Conservation (phyloP, 2,329 filamentous ascomycete species). For the Colletotrichum gloeosporioides region DNA sequence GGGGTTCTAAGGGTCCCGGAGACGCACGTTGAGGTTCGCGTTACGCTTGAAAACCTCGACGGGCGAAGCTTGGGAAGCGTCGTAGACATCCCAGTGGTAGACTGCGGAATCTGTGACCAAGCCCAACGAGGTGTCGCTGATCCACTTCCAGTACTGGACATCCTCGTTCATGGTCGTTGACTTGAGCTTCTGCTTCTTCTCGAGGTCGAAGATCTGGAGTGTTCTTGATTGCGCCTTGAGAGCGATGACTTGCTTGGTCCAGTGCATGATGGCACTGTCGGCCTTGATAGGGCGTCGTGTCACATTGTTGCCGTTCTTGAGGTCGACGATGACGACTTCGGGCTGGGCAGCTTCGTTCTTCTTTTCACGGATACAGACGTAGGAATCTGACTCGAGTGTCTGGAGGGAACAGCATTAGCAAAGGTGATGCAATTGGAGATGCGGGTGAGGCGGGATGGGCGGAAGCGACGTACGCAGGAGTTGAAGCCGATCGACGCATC, state of each 20-base stretch:
- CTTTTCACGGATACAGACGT: constrained; percentile 95
- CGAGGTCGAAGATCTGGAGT: constrained; percentile 96
- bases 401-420: constrained; percentile 74
- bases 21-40: constrained; percentile 81
- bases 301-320: constrained; percentile 97
- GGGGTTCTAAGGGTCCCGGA: background rate
- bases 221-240: constrained; percentile 94
- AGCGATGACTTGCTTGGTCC: constrained; percentile 93
- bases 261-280: constrained; percentile 99
- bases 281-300: constrained; percentile 96
- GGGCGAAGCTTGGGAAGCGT: constrained; percentile 77
- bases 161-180: constrained; percentile 96
- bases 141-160: constrained; percentile 99
- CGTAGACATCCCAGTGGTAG: constrained; percentile 98
- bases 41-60: constrained; percentile 96
- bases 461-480: constrained; percentile 67
- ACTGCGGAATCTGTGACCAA: constrained; percentile 90
- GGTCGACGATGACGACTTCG: constrained; percentile 96
- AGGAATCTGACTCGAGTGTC: constrained; percentile 98
- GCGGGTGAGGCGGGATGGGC: constrained; percentile 42
- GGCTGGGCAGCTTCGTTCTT: constrained; percentile 82
- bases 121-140: constrained; percentile 86
- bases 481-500: constrained; percentile 73
- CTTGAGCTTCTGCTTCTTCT: constrained; percentile 93
- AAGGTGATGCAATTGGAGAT: constrained; percentile 72